Evolutionary conservation across 1,139 yeast species (phyloP).

Genomic region (Diutina mesorugosa): DNA sequence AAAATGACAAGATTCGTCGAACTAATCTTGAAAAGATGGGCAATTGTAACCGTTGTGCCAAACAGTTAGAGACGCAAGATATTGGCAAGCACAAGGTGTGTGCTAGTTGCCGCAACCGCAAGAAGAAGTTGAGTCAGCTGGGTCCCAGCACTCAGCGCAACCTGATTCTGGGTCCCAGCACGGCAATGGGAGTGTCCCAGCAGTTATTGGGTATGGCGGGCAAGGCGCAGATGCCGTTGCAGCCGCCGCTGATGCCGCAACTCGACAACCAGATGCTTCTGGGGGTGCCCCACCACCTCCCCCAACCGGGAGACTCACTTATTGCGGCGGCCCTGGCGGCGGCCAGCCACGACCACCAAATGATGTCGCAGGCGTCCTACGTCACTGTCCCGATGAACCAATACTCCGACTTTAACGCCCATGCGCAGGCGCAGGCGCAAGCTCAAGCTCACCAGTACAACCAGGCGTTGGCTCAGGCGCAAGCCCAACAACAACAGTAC

Average conservation of each 20-base stretch:
- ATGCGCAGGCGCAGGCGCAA: slow-evolving; percentile 3
- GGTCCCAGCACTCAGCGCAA: slow-evolving; percentile 3
- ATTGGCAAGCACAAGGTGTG: slow-evolving; percentile 47
- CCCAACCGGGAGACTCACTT: neutral
- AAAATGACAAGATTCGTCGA: slow-evolving; percentile 45
- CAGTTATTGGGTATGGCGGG: slow-evolving; percentile 1
- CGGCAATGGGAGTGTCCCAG: neutral
- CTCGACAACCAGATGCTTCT: neutral
- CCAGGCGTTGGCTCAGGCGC: slow-evolving; percentile 3
- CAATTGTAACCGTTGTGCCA: slow-evolving; percentile 50
- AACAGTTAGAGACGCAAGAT: slow-evolving; percentile 28
- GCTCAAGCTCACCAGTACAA: neutral
- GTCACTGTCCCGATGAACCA: slow-evolving; percentile 1
- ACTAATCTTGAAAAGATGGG: slow-evolving; percentile 44
- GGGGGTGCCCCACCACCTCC: neutral
- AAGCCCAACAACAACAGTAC: slow-evolving; percentile 1
- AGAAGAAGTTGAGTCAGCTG: slow-evolving; percentile 21
- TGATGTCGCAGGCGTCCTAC: neutral
- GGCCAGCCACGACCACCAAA: neutral
- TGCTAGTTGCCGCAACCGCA: slow-evolving; percentile 35
- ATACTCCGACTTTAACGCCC: neutral
- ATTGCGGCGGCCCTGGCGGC: slow-evolving; percentile 2
- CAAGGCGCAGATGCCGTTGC: neutral
- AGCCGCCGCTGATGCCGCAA: neutral
- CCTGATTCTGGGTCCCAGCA: neutral